Evolutionary conservation across 164 flowering plant genomes (phyloP).

Genomic region (Sedum album): DNA sequence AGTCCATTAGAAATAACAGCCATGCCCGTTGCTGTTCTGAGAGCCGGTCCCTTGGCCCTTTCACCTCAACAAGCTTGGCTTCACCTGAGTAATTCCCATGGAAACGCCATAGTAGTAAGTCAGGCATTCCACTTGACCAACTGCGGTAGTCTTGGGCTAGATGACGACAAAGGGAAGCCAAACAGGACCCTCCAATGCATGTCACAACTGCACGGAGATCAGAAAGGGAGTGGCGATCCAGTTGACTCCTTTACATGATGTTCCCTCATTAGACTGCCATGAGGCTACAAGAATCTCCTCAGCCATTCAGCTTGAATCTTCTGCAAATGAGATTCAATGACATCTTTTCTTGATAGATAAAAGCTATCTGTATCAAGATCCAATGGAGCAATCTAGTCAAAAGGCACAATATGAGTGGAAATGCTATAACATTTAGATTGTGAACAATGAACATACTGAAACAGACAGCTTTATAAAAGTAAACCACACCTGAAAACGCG

Average conservation of each 20-base stretch:
- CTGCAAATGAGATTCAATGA: constrained; percentile 55
- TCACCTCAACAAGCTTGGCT: constrained; percentile 95
- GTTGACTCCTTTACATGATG: constrained; percentile 68
- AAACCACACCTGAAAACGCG: constrained; percentile 59
- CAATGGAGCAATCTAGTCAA: constrained; percentile 72
- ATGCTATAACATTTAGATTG: not conserved
- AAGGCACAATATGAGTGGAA: not conserved
- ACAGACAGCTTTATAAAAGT: constrained; percentile 4
- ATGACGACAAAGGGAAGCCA: constrained; percentile 63
- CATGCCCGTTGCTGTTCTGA: constrained; percentile 97
- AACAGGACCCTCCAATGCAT: constrained; percentile 64
- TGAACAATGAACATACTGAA: not conserved
- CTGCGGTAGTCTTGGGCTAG: constrained; percentile 79
- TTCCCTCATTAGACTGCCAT: constrained; percentile 72
- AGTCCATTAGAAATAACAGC: constrained; percentile 73
- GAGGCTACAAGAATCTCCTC: constrained; percentile 71
- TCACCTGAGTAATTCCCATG: constrained; percentile 59
- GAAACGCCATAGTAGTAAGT: constrained; percentile 82
- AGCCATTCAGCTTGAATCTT: constrained; percentile 50
- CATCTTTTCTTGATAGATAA: constrained; percentile 43
- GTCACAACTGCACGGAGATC: constrained; percentile 77
- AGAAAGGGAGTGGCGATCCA: constrained; percentile 56
- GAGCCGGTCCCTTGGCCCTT: constrained; percentile 77
- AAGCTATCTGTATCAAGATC: constrained; percentile 75
- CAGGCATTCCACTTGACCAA: constrained; percentile 99